Evolutionary conservation across 371 early-diverging fungal genomes (phyloP).

Genomic region (Mortierella sp.): DNA sequence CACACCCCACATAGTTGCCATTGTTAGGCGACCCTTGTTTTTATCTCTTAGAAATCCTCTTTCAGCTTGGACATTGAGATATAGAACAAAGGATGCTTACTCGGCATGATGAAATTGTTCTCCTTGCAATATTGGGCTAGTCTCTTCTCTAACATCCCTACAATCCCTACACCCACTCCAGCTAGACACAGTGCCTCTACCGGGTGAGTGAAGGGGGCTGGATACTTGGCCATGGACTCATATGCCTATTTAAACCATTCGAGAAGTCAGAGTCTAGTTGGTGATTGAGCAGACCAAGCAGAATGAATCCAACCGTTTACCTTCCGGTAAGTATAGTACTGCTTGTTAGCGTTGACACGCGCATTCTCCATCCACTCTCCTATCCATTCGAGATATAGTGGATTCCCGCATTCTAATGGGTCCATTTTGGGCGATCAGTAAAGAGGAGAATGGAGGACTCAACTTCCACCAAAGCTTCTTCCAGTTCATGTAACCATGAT

Average conservation of each 20-base stretch:
- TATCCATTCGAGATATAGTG: slow-evolving; percentile 69
- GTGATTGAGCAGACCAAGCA: background rate
- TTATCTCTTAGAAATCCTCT: no score
- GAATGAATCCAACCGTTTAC: slow-evolving; percentile 40
- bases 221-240: slow-evolving; percentile 69
- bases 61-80: no score
- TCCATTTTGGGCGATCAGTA: no score
- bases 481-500: no score
- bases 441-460: no score
- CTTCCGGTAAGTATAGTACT: slow-evolving; percentile 66
- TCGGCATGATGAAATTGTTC: slow-evolving; percentile 62
- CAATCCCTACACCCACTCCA: slow-evolving; percentile 74
- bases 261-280: no score
- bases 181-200: slow-evolving; percentile 62
- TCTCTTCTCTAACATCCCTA: slow-evolving; percentile 64
- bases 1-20: no score
- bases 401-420: slow-evolving; percentile 63
- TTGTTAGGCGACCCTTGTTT: no score
- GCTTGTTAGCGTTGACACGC: slow-evolving; percentile 47
- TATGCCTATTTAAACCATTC: slow-evolving; percentile 59
- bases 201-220: slow-evolving; percentile 63
- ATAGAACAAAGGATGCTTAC: slow-evolving; percentile 22
- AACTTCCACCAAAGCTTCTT: no score
- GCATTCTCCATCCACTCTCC: slow-evolving; percentile 69
- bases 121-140: slow-evolving; percentile 65